Conservation (phyloP, 2,329 filamentous ascomycete genomes). For the Hypomyces perniciosus region DNA sequence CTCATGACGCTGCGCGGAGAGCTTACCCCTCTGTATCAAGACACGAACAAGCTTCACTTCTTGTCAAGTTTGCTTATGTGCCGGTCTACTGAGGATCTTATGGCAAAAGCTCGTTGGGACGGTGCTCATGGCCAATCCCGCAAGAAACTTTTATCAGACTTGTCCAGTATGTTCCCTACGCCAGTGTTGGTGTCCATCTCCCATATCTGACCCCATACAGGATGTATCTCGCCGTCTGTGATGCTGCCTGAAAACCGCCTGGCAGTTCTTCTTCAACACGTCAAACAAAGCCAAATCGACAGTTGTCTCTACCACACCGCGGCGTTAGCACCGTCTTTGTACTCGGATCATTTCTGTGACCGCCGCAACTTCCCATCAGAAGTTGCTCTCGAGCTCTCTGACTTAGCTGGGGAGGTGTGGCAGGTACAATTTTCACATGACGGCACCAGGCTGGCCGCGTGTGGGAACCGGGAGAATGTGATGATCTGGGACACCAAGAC, state of each 20-base stretch:
- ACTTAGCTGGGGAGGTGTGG: conserved; percentile 83
- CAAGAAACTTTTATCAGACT: conserved; percentile 65
- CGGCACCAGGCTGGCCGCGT: conserved; percentile 74
- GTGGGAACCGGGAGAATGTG: conserved; percentile 68
- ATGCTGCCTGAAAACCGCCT: conserved; percentile 94
- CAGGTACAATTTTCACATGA: conserved; percentile 85
- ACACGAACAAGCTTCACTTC: conserved; percentile 70
- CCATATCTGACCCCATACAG: conserved; percentile 37
- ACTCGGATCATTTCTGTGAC: conserved; percentile 82
- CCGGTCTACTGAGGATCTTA: conserved; percentile 68
- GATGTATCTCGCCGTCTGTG: conserved; percentile 87
- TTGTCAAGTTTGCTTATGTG: conserved; percentile 92
- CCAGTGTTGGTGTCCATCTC: background rate
- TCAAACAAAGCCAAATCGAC: conserved; percentile 78
- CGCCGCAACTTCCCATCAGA: conserved; percentile 71
- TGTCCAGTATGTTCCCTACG: conserved; percentile 61
- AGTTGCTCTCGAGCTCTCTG: conserved; percentile 61
- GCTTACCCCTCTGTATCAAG: conserved; percentile 77
- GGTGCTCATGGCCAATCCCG: conserved; percentile 72
- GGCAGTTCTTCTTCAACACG: conserved; percentile 71
- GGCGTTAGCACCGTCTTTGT: conserved; percentile 70
- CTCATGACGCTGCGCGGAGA: conserved; percentile 81
- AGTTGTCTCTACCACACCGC: conserved; percentile 87
- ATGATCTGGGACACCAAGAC: conserved; percentile 74
- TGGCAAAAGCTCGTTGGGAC: conserved; percentile 75